Conservation (phyloP, 352 stramenopile species). For the Globisporangium lucens region DNA sequence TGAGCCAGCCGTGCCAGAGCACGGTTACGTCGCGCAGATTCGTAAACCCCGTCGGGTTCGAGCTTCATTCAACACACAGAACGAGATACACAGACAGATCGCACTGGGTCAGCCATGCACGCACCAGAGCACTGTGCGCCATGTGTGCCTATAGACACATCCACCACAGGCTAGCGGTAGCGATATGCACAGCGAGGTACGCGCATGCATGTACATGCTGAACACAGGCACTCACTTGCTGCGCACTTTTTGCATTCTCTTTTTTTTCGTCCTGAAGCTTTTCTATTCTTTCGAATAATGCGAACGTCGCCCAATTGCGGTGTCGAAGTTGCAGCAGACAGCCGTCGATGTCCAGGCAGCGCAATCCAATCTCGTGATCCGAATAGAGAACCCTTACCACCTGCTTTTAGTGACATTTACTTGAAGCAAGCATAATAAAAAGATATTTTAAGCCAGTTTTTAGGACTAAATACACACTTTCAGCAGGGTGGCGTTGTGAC, state of each 20-base stretch:
- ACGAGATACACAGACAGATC: not conserved
- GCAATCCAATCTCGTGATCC: no score
- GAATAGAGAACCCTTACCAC: no score
- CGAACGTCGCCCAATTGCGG: not conserved
- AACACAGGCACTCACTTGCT: constrained; percentile 37
- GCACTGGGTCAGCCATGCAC: not conserved
- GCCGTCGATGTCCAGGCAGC: no score
- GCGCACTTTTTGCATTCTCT: constrained; percentile 41
- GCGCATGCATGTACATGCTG: not conserved
- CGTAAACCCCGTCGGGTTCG: constrained; percentile 44
- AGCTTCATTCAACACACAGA: constrained; percentile 27
- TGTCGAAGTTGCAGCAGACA: constrained; percentile 6
- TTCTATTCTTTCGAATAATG: constrained; percentile 4
- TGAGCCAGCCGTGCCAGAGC: constrained; percentile 83
- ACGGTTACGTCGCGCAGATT: constrained; percentile 57
- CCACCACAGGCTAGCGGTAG: not conserved
- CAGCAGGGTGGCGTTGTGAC: not conserved
- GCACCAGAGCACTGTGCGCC: constrained; percentile 8
- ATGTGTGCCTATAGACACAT: not conserved
- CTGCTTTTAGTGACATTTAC: no score
- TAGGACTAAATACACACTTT: no score
- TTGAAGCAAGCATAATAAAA: no score
- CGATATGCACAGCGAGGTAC: not conserved
- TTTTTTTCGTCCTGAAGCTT: not conserved
- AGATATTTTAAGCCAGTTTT: no score